These are phyloP conservation scores for Chlorella sp. DNA, from an alignment of 139 green algal genomes.

Conservation along the genomic window DNA sequence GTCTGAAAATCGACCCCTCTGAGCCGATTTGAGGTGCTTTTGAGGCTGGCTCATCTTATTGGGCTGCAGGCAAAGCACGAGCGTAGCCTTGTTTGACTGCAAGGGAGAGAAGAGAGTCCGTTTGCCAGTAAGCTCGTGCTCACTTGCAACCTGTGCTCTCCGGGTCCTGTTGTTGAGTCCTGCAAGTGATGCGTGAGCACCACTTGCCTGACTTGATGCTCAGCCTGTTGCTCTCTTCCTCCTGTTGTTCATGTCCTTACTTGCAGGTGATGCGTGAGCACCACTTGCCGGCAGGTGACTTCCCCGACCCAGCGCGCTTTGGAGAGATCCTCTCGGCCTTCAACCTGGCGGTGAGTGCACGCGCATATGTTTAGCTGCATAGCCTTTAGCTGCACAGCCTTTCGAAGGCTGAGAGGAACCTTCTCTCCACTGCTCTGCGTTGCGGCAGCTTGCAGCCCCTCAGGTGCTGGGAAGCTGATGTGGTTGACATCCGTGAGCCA, in stretches of 20 bases:
- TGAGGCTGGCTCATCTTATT: background rate
- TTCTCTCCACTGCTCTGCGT: no score
- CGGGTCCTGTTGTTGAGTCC: background rate
- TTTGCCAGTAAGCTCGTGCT: no score
- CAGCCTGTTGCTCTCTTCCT: background rate
- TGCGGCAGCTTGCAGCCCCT: no score
- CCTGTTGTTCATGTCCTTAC: background rate
- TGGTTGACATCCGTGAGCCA: no score
- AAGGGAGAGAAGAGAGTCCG: background rate
- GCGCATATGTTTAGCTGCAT: no score
- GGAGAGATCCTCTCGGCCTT: conserved; percentile 76
- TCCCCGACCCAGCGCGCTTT: conserved; percentile 82
- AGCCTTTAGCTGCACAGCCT: no score
- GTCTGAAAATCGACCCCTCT: background rate
- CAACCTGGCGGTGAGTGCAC: conserved; percentile 54
- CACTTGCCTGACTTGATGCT: conserved; percentile 57
- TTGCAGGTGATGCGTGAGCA: conserved; percentile 82
- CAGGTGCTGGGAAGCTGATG: no score
- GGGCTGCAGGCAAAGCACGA: no score
- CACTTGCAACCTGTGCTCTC: no score
- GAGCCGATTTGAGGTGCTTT: background rate
- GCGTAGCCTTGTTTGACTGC: no score
- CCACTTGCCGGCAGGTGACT: conserved; percentile 85
- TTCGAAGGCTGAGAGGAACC: no score
- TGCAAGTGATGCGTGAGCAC: conserved; percentile 82